Base-by-base conservation (phyloP, 148 eudicot species). In the Vaccinium vitisidaea region DNA sequence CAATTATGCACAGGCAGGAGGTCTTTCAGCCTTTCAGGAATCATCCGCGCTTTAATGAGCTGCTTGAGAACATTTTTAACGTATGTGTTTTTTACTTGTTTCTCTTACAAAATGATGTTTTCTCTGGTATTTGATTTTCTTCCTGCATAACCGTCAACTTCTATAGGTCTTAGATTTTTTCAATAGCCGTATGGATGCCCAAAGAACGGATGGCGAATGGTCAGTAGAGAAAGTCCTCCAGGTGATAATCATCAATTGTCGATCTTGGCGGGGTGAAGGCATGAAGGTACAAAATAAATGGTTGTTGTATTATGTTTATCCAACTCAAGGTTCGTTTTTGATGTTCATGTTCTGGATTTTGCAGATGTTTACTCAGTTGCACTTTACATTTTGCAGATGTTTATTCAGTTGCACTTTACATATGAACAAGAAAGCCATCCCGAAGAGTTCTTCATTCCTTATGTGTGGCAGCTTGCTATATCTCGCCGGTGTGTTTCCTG, bases 341-440 rank as follows among this genome's bases (percentile, higher is more conserved):
- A 56, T 78, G 46, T 83, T 82, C 8, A n/a, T 21, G 19, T 27
- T 78, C 53, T 49, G 13, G 75, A 18, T 50, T 81, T 58, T 63
- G 54, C 18, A 36, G 39, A 36, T 36, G 39, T 36, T 36, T 36
- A 36, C 39, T 36, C 39, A 36, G 39, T 36, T 36, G 39, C 39
- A 36, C 39, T 32, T 52, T 70, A 63, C 36, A 83, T 80, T 61
- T 80, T 79, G 25, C 91, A 96, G 99, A 91, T 93, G 95, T 96
- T 94, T 83, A 92, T 92, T 80, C 98, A 93, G 82, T 81, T 95
- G 69, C 94, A 94, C 79, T 96, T 94, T 86, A 96, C 99, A 54
- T 96, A 96, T 89, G 99, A 96, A 88, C 99, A 96, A 96, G 99
- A 96, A 84, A 96, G 93, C 86, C 93, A 93, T 84, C 98, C 97